phyloP scores from a whole-genome alignment of 1,284 basidiomycete species.

The Paramarasmius palmivorus region DNA sequence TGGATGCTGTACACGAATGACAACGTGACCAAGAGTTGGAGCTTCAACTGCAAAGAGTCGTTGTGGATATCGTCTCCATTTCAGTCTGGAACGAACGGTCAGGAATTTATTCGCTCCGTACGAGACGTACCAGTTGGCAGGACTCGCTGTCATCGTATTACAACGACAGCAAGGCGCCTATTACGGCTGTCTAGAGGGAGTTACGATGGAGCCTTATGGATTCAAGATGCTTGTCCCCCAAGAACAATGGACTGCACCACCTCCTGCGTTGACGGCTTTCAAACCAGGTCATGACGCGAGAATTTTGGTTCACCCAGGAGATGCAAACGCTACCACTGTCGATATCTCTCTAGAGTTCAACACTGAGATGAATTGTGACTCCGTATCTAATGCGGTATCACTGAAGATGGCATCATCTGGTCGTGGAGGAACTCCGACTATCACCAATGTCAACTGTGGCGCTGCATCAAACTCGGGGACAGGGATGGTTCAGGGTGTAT shows the following conservation, averaged over 20 bases:
- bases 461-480: constrained; percentile 45
- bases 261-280: constrained; percentile 77
- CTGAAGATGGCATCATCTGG: constrained; percentile 73
- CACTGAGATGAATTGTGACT: constrained; percentile 69
- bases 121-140: constrained; percentile 68
- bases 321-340: constrained; percentile 65
- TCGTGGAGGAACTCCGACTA: constrained; percentile 51
- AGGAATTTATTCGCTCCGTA: constrained; percentile 83
- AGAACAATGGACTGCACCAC: constrained; percentile 66
- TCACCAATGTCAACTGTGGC: constrained; percentile 52
- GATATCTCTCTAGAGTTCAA: constrained; percentile 81
- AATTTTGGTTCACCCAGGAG: constrained; percentile 46
- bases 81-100: constrained; percentile 54
- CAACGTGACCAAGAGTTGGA: constrained; percentile 69
- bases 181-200: constrained; percentile 66
- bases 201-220: constrained; percentile 73
- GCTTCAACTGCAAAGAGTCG: constrained; percentile 54
- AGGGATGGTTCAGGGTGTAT: constrained; percentile 50
- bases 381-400: constrained; percentile 60
- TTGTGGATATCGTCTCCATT: constrained; percentile 83
- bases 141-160: constrained; percentile 64
- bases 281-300: constrained; percentile 84
- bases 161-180: constrained; percentile 55
- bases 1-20: constrained; percentile 87
- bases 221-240: constrained; percentile 81